These are phyloP conservation scores for Ceratocystis colombiana DNA, from an alignment of 2,329 filamentous ascomycete genomes.

Conservation along the genomic window DNA sequence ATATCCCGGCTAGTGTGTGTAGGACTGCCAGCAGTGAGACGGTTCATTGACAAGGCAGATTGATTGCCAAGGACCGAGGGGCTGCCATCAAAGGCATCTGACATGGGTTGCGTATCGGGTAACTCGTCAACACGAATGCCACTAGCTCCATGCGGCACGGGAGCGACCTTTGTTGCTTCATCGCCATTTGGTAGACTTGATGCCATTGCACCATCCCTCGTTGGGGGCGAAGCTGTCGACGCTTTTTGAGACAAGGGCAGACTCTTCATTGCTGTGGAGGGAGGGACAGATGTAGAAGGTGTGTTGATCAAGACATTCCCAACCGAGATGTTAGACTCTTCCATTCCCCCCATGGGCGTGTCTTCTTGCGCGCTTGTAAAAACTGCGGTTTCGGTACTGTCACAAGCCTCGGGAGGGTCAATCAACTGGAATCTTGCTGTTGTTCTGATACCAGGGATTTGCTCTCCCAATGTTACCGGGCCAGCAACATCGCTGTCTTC, in stretches of 20 bases:
- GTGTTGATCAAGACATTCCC: conserved; percentile 5
- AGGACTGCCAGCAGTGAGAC: not conserved
- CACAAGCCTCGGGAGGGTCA: conserved; percentile 30
- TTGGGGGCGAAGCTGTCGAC: conserved; percentile 47
- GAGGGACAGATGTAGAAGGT: conserved; percentile 6
- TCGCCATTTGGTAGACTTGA: conserved; percentile 66
- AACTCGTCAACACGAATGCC: conserved; percentile 27
- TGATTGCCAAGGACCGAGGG: conserved; percentile 36
- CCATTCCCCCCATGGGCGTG: conserved; percentile 51
- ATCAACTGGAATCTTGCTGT: conserved; percentile 47
- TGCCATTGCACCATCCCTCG: conserved; percentile 42
- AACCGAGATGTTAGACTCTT: conserved; percentile 37
- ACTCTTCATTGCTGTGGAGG: conserved; percentile 33
- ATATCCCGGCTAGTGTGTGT: not conserved
- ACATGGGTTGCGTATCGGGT: conserved; percentile 29
- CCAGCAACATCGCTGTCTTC: conserved; percentile 46
- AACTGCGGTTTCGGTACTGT: conserved; percentile 43
- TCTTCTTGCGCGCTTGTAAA: conserved; percentile 44
- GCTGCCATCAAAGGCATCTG: conserved; percentile 35
- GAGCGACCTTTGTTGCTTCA: conserved; percentile 84
- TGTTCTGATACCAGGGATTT: conserved; percentile 46
- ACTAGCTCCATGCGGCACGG: conserved; percentile 42
- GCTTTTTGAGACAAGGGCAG: conserved; percentile 57
- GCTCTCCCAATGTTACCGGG: conserved; percentile 53
- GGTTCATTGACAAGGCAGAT: not conserved